These are phyloP conservation scores for Colletotrichum godetiae DNA, from an alignment of 2,329 filamentous ascomycete genomes.

Conservation along the genomic window DNA sequence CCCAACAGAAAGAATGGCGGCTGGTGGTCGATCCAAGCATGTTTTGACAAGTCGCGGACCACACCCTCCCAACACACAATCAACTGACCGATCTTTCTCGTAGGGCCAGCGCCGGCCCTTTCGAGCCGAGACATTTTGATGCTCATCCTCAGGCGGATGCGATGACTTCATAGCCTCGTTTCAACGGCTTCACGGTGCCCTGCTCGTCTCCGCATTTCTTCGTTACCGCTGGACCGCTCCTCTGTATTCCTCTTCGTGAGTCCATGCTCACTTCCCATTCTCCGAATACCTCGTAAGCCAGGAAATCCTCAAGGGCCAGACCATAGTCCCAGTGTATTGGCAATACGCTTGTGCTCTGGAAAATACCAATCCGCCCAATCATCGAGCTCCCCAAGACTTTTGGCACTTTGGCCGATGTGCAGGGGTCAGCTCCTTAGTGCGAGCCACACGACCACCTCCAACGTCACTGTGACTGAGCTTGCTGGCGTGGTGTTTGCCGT, in stretches of 20 bases:
- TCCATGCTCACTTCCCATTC: background rate
- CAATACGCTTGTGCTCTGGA: conserved; percentile 1
- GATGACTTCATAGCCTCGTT: conserved; percentile 34
- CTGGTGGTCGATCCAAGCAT: background rate
- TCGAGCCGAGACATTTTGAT: conserved; percentile 19
- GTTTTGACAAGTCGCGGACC: conserved; percentile 18
- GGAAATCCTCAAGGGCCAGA: conserved; percentile 6
- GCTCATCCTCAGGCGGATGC: conserved; percentile 8
- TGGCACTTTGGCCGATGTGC: conserved; percentile 1
- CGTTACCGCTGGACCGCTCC: background rate
- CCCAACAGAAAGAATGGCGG: conserved; percentile 4
- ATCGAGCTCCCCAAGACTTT: conserved; percentile 10
- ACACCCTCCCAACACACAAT: background rate
- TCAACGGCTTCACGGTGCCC: conserved; percentile 27
- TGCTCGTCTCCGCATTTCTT: conserved; percentile 9
- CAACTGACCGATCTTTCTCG: background rate
- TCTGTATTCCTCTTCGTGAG: background rate
- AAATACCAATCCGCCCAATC: conserved; percentile 15
- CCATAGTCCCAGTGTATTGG: conserved; percentile 13
- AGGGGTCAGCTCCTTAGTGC: conserved; percentile 28
- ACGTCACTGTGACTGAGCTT: conserved; percentile 29
- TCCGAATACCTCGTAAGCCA: background rate
- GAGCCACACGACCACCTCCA: conserved; percentile 25
- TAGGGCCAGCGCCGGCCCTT: background rate
- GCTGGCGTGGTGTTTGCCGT: background rate